Evolutionary conservation across 164 flowering plant genomes (phyloP), one percentile per base, ranked within the genome.

Genomic region (Chloranthus sessilifolius): DNA sequence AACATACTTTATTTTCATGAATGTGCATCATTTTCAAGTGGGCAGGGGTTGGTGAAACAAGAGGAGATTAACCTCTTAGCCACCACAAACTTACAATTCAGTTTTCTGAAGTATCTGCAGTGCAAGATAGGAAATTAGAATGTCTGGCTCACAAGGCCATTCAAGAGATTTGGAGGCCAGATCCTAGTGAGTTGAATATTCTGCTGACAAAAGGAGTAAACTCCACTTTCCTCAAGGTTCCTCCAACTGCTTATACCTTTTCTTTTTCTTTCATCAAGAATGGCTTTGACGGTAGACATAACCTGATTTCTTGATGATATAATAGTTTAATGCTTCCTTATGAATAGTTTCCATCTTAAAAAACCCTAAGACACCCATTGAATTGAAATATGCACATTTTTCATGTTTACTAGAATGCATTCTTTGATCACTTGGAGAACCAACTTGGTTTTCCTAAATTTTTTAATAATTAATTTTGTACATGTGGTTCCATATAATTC

Each of bases 51-150:
- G 72, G 88, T 76, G 95, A 84, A 68, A 76, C 92, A 59, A 79
- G 88, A 62, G 99, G 99, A 56, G 97, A 94, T 67, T 94, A 94
- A 38, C 99, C 99, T 40, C 86, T 94, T 66, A 94, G 97, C 79
- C 95, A 94, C 69, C 99, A 94, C 72, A 89, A 89, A 63, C 70
- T 94, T 47, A 94, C 97, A 15, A 95, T 89, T 67, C 95, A 84
- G 70, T 94, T 88, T 67, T 86, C 80, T 64, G 97, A 94, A 56
- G 83, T 88, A 71, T 63, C 97, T 66, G 92, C 95, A 28, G 99
- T 97, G 56, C 99, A 94, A 68, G 99, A 94, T 57, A 77, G 99
- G 58, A 94, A 94, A 65, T 60, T 94, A 65, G 97, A 94, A 67
- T 89, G 88, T 31, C 65, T 89, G 70, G 92, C 89, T 62, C 99